Conservation (phyloP, 2,329 filamentous ascomycete genomes). For the Aspergillus ustus region DNA sequence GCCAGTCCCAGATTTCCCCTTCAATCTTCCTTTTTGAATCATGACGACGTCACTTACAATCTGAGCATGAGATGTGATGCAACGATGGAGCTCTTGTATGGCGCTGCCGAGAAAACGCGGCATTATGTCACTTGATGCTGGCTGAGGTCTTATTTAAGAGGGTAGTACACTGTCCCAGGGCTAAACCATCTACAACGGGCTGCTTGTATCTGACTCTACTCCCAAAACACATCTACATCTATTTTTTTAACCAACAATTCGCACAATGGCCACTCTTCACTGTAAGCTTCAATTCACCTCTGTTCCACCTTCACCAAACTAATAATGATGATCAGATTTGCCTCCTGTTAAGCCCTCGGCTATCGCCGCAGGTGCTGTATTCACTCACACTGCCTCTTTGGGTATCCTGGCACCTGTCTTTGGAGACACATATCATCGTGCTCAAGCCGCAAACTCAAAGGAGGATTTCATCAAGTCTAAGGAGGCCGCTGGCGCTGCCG, state of each 20-base stretch:
- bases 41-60: slow-evolving; percentile 37
- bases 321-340: slow-evolving; percentile 58
- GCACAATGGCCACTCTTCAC: slow-evolving; percentile 62
- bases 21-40: slow-evolving; percentile 19
- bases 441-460: slow-evolving; percentile 88
- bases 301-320: not conserved
- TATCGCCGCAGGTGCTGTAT: slow-evolving; percentile 92
- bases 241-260: not conserved
- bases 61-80: slow-evolving; percentile 6
- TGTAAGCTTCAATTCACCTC: slow-evolving; percentile 51
- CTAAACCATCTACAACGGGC: not conserved
- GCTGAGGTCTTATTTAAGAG: slow-evolving; percentile 1
- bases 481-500: slow-evolving; percentile 84
- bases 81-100: slow-evolving; percentile 13
- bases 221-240: not conserved
- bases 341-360: slow-evolving; percentile 95
- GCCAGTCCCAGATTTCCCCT: slow-evolving; percentile 1
- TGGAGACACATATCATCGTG: slow-evolving; percentile 91
- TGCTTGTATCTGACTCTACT: not conserved
- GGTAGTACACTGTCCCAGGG: not conserved
- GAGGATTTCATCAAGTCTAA: slow-evolving; percentile 95
- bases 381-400: slow-evolving; percentile 90
- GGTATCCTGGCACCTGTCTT: slow-evolving; percentile 88
- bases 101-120: not conserved
- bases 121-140: slow-evolving; percentile 18